A percentile compares a stretch with the other conserved stretches of the same genome.
phyloP scores from a whole-genome alignment of 768 basidiomycete species.

The Baorangia bicolor region DNA sequence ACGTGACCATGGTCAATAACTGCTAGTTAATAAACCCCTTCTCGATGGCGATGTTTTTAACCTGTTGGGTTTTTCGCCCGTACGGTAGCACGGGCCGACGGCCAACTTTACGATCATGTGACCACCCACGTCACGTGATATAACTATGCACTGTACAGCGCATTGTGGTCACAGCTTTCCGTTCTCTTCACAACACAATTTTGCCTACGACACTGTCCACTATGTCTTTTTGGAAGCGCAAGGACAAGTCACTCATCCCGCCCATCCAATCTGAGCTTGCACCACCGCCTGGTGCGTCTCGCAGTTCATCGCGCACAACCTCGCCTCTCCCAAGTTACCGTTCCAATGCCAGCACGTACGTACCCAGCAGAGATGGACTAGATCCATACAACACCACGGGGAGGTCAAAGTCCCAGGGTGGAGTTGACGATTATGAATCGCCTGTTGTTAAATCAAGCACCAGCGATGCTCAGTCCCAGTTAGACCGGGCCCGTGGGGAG shows the following conservation, averaged over 20 bases:
- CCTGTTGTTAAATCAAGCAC: slow-evolving; percentile 3
- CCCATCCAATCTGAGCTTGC: slow-evolving; percentile 48
- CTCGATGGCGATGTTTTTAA: too few species aligned
- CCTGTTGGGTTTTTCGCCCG: too few species aligned
- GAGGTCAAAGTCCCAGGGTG: slow-evolving; percentile 27
- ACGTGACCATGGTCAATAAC: too few species aligned
- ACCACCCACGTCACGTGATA: slow-evolving; percentile 16
- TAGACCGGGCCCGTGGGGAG: slow-evolving; percentile 67
- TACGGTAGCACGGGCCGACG: too few species aligned
- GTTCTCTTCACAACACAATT: neutral
- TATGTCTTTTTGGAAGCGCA: slow-evolving; percentile 56
- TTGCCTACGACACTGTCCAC: neutral
- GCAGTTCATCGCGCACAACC: slow-evolving; percentile 31
- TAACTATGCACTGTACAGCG: neutral
- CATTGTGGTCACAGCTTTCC: slow-evolving; percentile 4
- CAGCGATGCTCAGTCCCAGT: slow-evolving; percentile 39
- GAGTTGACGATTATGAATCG: slow-evolving; percentile 26
- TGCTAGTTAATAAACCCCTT: too few species aligned
- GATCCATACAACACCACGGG: slow-evolving; percentile 46
- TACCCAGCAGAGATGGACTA: slow-evolving; percentile 62
- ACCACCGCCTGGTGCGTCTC: slow-evolving; percentile 26
- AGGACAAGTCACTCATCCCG: slow-evolving; percentile 64
- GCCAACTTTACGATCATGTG: too few species aligned
- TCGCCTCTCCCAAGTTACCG: slow-evolving; percentile 45
- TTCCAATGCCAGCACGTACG: slow-evolving; percentile 61